phyloP scores from a whole-genome alignment of 768 basidiomycete species.

The Leccinum longicurvipes region DNA sequence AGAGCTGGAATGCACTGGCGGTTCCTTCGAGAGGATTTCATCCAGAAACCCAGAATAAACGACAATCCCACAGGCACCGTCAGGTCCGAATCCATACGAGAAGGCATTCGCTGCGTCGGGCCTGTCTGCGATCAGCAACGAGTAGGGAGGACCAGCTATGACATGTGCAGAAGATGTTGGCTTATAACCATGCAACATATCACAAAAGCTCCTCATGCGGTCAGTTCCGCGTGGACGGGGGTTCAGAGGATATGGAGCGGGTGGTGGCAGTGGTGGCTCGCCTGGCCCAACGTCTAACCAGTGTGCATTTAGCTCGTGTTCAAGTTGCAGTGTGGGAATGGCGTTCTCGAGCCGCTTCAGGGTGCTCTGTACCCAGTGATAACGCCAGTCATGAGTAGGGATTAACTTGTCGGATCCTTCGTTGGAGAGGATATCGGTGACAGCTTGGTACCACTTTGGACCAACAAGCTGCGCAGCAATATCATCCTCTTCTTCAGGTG shows the following conservation, averaged over 20 bases:
- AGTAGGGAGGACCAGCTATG: slow-evolving; percentile 83
- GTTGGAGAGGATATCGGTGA: slow-evolving; percentile 70
- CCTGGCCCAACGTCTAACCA: slow-evolving; percentile 54
- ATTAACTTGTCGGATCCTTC: slow-evolving; percentile 63
- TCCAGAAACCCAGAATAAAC: slow-evolving; percentile 94
- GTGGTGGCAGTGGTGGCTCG: slow-evolving; percentile 69
- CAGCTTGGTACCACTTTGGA: slow-evolving; percentile 81
- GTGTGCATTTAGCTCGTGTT: slow-evolving; percentile 49
- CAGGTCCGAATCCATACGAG: slow-evolving; percentile 91
- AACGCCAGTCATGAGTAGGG: slow-evolving; percentile 82
- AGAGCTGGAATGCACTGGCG: slow-evolving; percentile 18
- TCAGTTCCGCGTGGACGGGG: slow-evolving; percentile 80
- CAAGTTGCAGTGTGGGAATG: slow-evolving; percentile 64
- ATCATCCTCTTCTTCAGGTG: slow-evolving; percentile 89
- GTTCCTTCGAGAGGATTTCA: slow-evolving; percentile 61
- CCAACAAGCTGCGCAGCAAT: slow-evolving; percentile 82
- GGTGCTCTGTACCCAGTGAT: slow-evolving; percentile 79
- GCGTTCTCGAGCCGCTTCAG: slow-evolving; percentile 73
- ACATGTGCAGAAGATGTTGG: slow-evolving; percentile 46
- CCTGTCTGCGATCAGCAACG: slow-evolving; percentile 83
- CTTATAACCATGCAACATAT: slow-evolving; percentile 45
- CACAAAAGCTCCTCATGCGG: slow-evolving; percentile 56
- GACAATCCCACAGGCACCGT: slow-evolving; percentile 90
- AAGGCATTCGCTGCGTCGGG: slow-evolving; percentile 88
- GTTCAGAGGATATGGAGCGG: slow-evolving; percentile 74